Evolutionary conservation across 768 basidiomycete species (phyloP).

Genomic region (Dendrothele bispora): DNA sequence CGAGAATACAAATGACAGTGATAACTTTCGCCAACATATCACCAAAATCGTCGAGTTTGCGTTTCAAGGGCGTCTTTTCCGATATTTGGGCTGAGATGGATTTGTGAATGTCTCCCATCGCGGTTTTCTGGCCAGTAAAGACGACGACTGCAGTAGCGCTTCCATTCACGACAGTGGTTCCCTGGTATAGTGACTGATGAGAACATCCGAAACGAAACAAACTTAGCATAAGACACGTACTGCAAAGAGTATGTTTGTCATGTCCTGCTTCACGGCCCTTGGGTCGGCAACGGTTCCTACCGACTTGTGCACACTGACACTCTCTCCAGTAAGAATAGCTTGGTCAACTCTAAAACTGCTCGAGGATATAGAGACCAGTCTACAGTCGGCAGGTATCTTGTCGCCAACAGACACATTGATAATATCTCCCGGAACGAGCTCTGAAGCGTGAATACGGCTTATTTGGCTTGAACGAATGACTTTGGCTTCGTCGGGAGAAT

Average conservation of each 20-base stretch:
- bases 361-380: constrained; percentile 85
- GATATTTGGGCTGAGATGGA: constrained; percentile 91
- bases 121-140: constrained; percentile 82
- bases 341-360: constrained; percentile 96
- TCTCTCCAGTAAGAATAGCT: constrained; percentile 95
- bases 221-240: constrained; percentile 40
- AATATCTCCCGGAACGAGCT: constrained; percentile 94
- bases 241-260: constrained; percentile 95
- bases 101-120: constrained; percentile 96
- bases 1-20: constrained; percentile 92
- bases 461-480: constrained; percentile 75
- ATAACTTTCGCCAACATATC: constrained; percentile 98
- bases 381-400: constrained; percentile 93
- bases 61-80: constrained; percentile 96
- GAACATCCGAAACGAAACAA: background rate
- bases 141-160: constrained; percentile 86
- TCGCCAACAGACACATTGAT: constrained; percentile 90
- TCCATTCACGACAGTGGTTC: constrained; percentile 95
- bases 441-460: constrained; percentile 76
- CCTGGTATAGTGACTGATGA: constrained; percentile 42
- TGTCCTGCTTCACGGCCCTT: constrained; percentile 94
- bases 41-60: constrained; percentile 97
- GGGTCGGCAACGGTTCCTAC: constrained; percentile 64
- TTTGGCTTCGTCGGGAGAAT: constrained; percentile 95
- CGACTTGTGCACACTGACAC: constrained; percentile 83